These are phyloP conservation scores for Corchorus capsularis DNA, from an alignment of 345 rosid species.

Conservation along the genomic window DNA sequence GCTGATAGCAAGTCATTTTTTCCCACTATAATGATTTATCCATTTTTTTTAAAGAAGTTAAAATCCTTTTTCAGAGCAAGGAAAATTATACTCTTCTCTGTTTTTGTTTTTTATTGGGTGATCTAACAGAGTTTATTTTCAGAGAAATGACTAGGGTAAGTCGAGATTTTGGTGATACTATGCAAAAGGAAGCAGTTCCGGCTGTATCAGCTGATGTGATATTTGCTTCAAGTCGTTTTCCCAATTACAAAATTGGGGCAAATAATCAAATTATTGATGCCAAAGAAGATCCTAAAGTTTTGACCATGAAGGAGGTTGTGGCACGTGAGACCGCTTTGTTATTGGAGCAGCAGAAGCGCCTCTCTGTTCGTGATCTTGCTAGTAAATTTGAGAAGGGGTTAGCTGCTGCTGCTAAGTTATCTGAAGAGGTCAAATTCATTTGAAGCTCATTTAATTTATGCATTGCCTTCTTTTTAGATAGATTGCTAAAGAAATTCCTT, in stretches of 20 bases:
- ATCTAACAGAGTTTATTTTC: slow-evolving; percentile 20
- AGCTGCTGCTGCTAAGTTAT: slow-evolving; percentile 95
- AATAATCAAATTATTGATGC: slow-evolving; percentile 73
- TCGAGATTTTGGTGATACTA: slow-evolving; percentile 65
- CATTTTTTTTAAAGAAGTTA: slow-evolving; percentile 22
- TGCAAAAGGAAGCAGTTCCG: slow-evolving; percentile 63
- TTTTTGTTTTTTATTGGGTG: slow-evolving; percentile 10
- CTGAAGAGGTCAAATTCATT: slow-evolving; percentile 71
- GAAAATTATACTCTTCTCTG: not conserved
- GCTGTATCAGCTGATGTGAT: slow-evolving; percentile 84
- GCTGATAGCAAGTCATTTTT: slow-evolving; percentile 10
- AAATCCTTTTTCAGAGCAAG: not conserved
- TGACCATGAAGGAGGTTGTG: slow-evolving; percentile 90
- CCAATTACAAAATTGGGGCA: slow-evolving; percentile 76
- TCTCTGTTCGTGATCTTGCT: slow-evolving; percentile 96
- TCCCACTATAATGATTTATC: slow-evolving; percentile 1
- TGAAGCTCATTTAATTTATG: slow-evolving; percentile 9
- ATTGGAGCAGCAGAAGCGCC: slow-evolving; percentile 90
- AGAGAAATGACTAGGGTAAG: slow-evolving; percentile 67
- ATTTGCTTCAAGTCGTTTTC: slow-evolving; percentile 85
- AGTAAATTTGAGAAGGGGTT: slow-evolving; percentile 90
- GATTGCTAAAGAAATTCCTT: not conserved
- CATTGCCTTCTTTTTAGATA: not conserved
- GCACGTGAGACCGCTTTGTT: slow-evolving; percentile 87
- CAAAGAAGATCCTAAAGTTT: slow-evolving; percentile 71